Evolutionary conservation across 225 moss, liverwort and hornwort species (phyloP).

Genomic region (Physcomitrellopsis africana): DNA sequence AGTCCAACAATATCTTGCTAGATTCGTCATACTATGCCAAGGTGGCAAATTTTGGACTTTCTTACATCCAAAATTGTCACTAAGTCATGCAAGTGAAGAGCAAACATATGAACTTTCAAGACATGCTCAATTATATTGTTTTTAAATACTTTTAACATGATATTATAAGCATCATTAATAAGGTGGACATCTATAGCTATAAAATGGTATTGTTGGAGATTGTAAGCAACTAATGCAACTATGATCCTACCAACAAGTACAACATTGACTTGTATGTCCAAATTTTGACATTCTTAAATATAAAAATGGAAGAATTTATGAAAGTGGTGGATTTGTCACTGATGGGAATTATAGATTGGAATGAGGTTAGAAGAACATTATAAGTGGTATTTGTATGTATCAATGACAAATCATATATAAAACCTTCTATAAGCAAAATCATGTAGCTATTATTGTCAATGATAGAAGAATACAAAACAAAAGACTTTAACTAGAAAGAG

Average conservation of each 20-base stretch:
- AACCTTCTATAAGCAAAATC: slow-evolving; percentile 47
- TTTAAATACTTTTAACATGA: slow-evolving; percentile 40
- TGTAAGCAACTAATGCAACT: slow-evolving; percentile 18
- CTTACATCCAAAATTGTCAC: slow-evolving; percentile 42
- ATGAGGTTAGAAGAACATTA: too few relatives aligned
- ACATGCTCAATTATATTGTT: slow-evolving; percentile 53
- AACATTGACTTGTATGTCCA: background rate
- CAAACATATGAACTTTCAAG: slow-evolving; percentile 31
- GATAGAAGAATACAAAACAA: too few relatives aligned
- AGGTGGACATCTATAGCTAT: slow-evolving; percentile 59
- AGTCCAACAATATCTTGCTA: slow-evolving; percentile 37
- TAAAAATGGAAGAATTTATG: slow-evolving; percentile 9
- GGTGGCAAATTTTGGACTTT: slow-evolving; percentile 48
- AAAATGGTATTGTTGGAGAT: slow-evolving; percentile 59
- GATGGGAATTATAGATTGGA: slow-evolving; percentile 23
- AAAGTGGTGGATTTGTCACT: slow-evolving; percentile 35
- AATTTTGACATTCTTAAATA: slow-evolving; percentile 19
- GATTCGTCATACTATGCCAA: slow-evolving; percentile 32
- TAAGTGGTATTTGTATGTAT: slow-evolving; percentile 50
- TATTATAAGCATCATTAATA: slow-evolving; percentile 38
- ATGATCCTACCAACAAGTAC: background rate
- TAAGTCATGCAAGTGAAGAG: slow-evolving; percentile 11
- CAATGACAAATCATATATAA: slow-evolving; percentile 33
- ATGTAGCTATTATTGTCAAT: slow-evolving; percentile 53
- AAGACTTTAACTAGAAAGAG: too few relatives aligned